These are phyloP conservation scores for Scenedesmus sp. DNA, from an alignment of 163 green algal species.

Conservation along the genomic window DNA sequence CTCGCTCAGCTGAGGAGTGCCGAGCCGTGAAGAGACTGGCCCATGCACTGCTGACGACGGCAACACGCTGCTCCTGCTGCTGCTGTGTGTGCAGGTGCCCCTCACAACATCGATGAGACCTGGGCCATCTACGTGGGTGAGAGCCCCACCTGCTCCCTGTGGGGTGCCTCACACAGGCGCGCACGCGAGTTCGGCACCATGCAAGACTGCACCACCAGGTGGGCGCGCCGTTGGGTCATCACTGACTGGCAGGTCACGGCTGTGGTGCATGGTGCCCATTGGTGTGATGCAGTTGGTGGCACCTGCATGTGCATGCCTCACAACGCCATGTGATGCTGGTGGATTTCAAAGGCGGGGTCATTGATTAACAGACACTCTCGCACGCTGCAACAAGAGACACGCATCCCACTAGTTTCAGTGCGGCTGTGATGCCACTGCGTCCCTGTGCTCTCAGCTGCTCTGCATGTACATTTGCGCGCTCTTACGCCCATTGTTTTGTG, in stretches of 20 bases:
- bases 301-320: neutral
- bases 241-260: no score
- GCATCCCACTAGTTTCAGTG: no score
- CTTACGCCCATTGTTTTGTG: neutral
- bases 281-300: neutral
- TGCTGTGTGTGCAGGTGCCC: slow-evolving; percentile 46
- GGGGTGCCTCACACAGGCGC: slow-evolving; percentile 15
- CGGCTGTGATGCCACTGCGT: no score
- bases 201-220: slow-evolving; percentile 35
- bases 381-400: no score
- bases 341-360: no score
- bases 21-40: no score
- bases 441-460: neutral
- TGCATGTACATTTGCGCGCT: no score
- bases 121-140: slow-evolving; percentile 51
- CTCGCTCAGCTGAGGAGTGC: no score
- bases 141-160: slow-evolving; percentile 38
- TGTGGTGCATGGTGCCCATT: no score
- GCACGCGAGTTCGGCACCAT: slow-evolving; percentile 43
- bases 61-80: neutral
- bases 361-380: no score
- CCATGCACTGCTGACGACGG: neutral
- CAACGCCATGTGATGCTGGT: neutral
- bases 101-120: slow-evolving; percentile 56
- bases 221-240: neutral